phyloP scores from a whole-genome alignment of 148 eudicot genomes.

The Cornus suecica region DNA sequence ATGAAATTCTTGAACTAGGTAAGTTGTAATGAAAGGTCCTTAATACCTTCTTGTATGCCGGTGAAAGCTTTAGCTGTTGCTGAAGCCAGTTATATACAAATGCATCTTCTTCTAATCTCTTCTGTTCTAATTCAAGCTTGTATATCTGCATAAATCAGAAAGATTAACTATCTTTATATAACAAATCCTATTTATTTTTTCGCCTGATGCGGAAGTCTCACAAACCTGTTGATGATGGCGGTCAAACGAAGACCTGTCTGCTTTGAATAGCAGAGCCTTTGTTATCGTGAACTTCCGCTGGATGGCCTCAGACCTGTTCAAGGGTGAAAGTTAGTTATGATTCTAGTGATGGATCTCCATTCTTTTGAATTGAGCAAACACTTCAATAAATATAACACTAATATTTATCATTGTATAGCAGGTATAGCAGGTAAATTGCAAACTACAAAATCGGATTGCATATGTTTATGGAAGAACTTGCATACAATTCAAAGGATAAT shows the following conservation, averaged over 20 bases:
- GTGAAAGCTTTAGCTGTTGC: slow-evolving; percentile 74
- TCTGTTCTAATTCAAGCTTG: slow-evolving; percentile 75
- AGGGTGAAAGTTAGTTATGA: not conserved
- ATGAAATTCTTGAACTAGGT: not conserved
- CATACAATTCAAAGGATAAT: not conserved
- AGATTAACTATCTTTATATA: no score
- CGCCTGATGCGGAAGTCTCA: not conserved
- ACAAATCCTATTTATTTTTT: not conserved
- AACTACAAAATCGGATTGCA: not conserved
- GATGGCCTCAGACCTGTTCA: slow-evolving; percentile 53
- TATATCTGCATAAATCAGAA: slow-evolving; percentile 40
- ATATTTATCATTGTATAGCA: not conserved
- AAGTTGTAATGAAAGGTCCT: not conserved
- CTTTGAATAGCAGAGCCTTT: slow-evolving; percentile 61
- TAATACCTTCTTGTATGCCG: slow-evolving; percentile 72
- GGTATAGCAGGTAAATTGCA: not conserved
- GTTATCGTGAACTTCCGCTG: slow-evolving; percentile 66
- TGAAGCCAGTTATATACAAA: slow-evolving; percentile 82
- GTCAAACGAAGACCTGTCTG: slow-evolving; percentile 72
- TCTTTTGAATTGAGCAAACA: no score
- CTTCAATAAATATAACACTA: not conserved
- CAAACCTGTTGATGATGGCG: slow-evolving; percentile 67
- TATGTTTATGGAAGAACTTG: not conserved
- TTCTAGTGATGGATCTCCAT: not conserved
- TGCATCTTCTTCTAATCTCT: slow-evolving; percentile 75